Evolutionary conservation across 352 stramenopile species (phyloP).

Genomic region (Pythium folliculosum): DNA sequence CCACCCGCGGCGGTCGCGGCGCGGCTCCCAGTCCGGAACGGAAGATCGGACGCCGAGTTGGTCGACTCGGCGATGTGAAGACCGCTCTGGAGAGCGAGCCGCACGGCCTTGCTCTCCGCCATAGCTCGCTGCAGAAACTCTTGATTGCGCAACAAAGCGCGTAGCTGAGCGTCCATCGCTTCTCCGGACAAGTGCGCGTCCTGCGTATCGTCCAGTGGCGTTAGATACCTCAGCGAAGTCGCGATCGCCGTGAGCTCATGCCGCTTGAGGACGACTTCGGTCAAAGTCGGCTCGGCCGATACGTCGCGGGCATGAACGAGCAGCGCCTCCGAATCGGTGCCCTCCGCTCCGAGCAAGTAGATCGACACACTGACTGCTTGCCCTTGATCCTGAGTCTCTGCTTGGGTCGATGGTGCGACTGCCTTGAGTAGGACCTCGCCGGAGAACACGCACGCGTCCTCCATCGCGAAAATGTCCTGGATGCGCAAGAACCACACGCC

Average conservation of each 20-base stretch:
- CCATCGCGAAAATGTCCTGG: constrained; percentile 20
- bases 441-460: constrained; percentile 20
- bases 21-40: constrained; percentile 5
- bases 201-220: background rate
- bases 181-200: background rate
- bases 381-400: background rate
- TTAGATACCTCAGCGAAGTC: background rate
- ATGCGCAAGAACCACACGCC: constrained; percentile 30
- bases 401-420: too few relatives aligned
- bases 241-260: constrained; percentile 13
- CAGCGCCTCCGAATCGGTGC: constrained; percentile 2
- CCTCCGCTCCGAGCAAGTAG: constrained; percentile 21
- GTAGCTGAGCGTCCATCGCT: constrained; percentile 13
- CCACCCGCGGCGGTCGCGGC: background rate
- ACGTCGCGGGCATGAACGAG: constrained; percentile 25
- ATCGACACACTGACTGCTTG: constrained; percentile 20
- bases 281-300: constrained; percentile 5
- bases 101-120: constrained; percentile 39
- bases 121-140: constrained; percentile 37
- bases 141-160: constrained; percentile 32
- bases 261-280: constrained; percentile 12
- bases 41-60: constrained; percentile 11
- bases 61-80: constrained; percentile 23
- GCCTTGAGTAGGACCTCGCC: constrained; percentile 19
- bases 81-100: constrained; percentile 29